These are phyloP conservation scores for Panellus pusillus DNA, from an alignment of 768 basidiomycete genomes.

Conservation along the genomic window DNA sequence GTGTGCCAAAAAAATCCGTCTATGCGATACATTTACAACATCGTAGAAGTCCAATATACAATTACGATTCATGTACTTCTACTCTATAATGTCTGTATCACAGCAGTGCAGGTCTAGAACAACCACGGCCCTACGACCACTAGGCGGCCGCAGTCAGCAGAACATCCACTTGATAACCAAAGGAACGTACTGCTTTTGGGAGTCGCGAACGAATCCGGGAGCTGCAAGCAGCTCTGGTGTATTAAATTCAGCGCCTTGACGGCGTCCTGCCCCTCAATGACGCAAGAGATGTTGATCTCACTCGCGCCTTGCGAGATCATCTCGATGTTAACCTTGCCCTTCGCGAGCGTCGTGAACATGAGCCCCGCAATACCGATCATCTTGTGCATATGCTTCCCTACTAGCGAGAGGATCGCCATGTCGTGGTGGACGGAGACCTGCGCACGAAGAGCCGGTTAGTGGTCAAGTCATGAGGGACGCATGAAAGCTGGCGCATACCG, in stretches of 20 bases:
- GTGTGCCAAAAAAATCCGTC: not conserved
- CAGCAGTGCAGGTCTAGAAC: slow-evolving; percentile 12
- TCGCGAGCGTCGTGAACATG: slow-evolving; percentile 95
- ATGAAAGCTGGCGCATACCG: slow-evolving; percentile 49
- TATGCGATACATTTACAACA: slow-evolving; percentile 19
- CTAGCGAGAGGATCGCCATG: slow-evolving; percentile 98
- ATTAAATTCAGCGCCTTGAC: slow-evolving; percentile 94
- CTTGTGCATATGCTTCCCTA: slow-evolving; percentile 93
- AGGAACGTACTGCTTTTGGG: slow-evolving; percentile 15
- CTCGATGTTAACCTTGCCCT: slow-evolving; percentile 95
- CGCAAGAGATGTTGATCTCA: slow-evolving; percentile 95
- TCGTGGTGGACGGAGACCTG: slow-evolving; percentile 83
- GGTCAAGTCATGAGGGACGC: not conserved
- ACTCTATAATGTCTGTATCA: slow-evolving; percentile 11
- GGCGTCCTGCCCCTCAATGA: slow-evolving; percentile 83
- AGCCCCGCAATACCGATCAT: slow-evolving; percentile 92
- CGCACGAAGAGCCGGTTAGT: not conserved
- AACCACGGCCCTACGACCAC: slow-evolving; percentile 22
- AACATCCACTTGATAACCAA: not conserved
- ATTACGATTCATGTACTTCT: slow-evolving; percentile 13
- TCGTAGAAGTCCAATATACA: slow-evolving; percentile 18
- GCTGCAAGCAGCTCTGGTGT: slow-evolving; percentile 85
- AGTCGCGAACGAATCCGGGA: slow-evolving; percentile 7
- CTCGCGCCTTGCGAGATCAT: slow-evolving; percentile 98
- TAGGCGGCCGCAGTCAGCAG: not conserved